These are phyloP conservation scores for Auxenochlorella pyrenoidosa DNA, from an alignment of 139 green algal genomes.

Conservation along the genomic window DNA sequence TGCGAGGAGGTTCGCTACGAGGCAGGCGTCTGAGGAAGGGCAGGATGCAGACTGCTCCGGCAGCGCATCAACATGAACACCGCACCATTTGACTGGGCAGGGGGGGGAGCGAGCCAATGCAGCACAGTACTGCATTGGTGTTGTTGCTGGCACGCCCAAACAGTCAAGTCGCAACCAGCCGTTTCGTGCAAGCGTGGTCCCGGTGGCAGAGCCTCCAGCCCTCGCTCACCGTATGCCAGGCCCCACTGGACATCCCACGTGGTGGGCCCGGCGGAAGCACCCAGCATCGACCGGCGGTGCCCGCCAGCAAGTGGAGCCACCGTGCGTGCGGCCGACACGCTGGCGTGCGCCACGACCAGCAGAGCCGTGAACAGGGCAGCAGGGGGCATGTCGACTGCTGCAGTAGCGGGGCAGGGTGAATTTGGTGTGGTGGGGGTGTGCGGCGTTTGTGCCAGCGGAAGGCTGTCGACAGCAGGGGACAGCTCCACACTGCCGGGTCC, in stretches of 20 bases:
- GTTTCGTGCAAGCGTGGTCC: too few species aligned
- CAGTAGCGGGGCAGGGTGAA: background rate
- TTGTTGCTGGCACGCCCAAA: background rate
- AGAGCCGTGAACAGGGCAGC: background rate
- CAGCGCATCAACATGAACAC: too few species aligned
- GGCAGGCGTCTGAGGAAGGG: too few species aligned
- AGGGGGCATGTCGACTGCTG: background rate
- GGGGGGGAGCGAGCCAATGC: too few species aligned
- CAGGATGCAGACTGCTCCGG: too few species aligned
- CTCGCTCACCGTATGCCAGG: background rate
- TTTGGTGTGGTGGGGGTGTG: background rate
- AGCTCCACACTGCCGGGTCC: too few species aligned
- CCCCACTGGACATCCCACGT: background rate
- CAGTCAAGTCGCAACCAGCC: background rate
- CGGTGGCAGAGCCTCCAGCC: background rate
- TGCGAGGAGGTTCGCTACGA: too few species aligned
- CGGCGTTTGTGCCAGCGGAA: background rate
- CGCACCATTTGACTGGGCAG: too few species aligned
- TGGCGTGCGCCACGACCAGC: background rate
- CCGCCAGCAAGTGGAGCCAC: background rate
- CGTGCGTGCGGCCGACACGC: background rate
- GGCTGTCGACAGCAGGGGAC: background rate
- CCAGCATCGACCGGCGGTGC: background rate
- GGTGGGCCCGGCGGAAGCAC: background rate
- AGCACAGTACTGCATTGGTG: background rate